Conservation (phyloP, 495 filamentous ascomycete species). For the Trichoderma erinaceum region DNA sequence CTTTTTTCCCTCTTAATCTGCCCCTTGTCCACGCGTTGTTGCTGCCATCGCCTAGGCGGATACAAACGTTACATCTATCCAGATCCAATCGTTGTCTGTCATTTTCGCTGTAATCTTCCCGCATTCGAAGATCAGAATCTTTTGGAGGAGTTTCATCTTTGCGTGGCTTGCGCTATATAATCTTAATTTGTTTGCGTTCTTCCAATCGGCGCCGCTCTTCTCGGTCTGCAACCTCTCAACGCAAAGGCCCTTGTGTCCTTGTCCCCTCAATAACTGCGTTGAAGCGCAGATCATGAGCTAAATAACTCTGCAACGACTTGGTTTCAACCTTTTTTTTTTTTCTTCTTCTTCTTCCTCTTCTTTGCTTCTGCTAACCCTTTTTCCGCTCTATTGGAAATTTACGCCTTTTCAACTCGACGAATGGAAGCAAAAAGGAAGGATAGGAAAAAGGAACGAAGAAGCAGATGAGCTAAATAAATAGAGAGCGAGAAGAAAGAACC, state of each 20-base stretch:
- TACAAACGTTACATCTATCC: neutral
- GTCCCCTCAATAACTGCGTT: neutral
- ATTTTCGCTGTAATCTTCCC: too few species aligned
- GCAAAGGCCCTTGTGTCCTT: neutral
- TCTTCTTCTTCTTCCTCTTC: neutral
- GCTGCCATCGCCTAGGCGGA: neutral
- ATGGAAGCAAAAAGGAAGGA: neutral
- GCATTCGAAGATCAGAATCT: too few species aligned
- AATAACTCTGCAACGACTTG: neutral
- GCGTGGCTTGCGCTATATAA: neutral
- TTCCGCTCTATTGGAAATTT: neutral
- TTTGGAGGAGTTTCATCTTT: neutral
- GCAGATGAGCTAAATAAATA: neutral
- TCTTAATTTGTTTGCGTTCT: neutral
- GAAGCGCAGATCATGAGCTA: neutral
- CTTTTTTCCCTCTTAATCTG: neutral
- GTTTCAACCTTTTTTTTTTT: neutral
- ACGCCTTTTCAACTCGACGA: neutral
- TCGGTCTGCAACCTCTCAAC: neutral
- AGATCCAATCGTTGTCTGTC: neutral
- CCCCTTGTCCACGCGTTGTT: neutral
- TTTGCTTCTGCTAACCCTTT: neutral
- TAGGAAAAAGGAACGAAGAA: neutral
- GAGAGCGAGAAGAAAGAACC: neutral
- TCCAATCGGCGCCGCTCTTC: neutral